Conservation (phyloP, 768 basidiomycete genomes). For the Phallus indusiatus region DNA sequence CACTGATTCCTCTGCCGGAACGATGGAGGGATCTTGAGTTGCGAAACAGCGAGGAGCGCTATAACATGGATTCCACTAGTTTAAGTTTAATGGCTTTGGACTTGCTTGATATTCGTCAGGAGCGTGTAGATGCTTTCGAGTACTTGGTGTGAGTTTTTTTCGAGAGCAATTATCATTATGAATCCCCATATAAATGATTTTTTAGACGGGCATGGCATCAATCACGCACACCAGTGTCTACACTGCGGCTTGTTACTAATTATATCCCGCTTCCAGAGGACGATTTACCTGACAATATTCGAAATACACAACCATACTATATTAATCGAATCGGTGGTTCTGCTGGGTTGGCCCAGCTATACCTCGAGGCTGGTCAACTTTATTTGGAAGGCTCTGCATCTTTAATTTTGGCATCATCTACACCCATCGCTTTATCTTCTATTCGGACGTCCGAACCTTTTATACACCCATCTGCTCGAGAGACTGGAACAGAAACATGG, state of each 20-base stretch:
- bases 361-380: slow-evolving; percentile 68
- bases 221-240: slow-evolving; percentile 62
- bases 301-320: slow-evolving; percentile 53
- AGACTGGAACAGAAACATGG: slow-evolving; percentile 64
- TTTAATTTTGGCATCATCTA: slow-evolving; percentile 51
- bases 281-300: slow-evolving; percentile 24
- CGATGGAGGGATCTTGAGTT: slow-evolving; percentile 14
- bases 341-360: slow-evolving; percentile 62
- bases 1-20: slow-evolving; percentile 39
- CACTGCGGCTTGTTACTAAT: slow-evolving; percentile 66
- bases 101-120: slow-evolving; percentile 61
- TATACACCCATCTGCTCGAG: slow-evolving; percentile 27
- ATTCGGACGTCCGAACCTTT: slow-evolving; percentile 48
- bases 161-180: not conserved
- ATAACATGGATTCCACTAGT: slow-evolving; percentile 84
- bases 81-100: slow-evolving; percentile 64
- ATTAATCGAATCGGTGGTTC: slow-evolving; percentile 56
- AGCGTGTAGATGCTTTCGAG: slow-evolving; percentile 73
- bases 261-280: slow-evolving; percentile 51
- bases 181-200: not conserved
- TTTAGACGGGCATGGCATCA: slow-evolving; percentile 75
- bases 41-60: slow-evolving; percentile 41
- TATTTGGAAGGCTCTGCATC: slow-evolving; percentile 76
- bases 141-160: slow-evolving; percentile 54
- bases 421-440: slow-evolving; percentile 69